phyloP scores from a whole-genome alignment of 345 rosid genomes.

The Viola odorata region DNA sequence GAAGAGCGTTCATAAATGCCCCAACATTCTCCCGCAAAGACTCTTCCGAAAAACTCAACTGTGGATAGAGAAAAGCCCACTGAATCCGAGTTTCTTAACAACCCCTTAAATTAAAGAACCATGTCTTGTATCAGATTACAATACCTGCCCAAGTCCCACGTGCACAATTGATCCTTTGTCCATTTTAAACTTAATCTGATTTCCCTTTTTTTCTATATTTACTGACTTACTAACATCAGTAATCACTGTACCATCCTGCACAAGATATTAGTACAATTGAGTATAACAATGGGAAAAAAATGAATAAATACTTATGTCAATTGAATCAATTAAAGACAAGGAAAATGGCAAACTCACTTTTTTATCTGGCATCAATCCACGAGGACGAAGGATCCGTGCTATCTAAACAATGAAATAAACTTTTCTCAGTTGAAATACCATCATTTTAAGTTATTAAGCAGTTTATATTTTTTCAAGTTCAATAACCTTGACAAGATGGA shows the following conservation, averaged over 20 bases:
- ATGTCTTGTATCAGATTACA: constrained; percentile 7
- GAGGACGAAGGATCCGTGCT: constrained; percentile 80
- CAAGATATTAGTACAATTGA: constrained; percentile 13
- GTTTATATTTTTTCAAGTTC: neutral
- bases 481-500: constrained; percentile 73
- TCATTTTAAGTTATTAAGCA: neutral
- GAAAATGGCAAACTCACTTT: constrained; percentile 48
- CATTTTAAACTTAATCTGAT: constrained; percentile 79
- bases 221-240: constrained; percentile 69
- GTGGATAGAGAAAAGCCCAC: constrained; percentile 10
- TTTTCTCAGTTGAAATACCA: constrained; percentile 5
- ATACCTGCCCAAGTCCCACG: constrained; percentile 89
- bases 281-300: constrained; percentile 8
- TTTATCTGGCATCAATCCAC: constrained; percentile 80
- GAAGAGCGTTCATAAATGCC: constrained; percentile 87
- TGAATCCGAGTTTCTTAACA: neutral
- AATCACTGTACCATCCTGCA: constrained; percentile 86
- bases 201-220: constrained; percentile 57
- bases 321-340: neutral
- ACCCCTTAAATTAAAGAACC: neutral
- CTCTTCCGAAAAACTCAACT: constrained; percentile 74
- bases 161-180: constrained; percentile 89
- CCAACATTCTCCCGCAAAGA: constrained; percentile 74
- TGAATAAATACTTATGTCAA: neutral
- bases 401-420: constrained; percentile 39